Base-by-base conservation (phyloP, 2,329 filamentous ascomycete genomes). In the Dactylellina cionopaga region DNA sequence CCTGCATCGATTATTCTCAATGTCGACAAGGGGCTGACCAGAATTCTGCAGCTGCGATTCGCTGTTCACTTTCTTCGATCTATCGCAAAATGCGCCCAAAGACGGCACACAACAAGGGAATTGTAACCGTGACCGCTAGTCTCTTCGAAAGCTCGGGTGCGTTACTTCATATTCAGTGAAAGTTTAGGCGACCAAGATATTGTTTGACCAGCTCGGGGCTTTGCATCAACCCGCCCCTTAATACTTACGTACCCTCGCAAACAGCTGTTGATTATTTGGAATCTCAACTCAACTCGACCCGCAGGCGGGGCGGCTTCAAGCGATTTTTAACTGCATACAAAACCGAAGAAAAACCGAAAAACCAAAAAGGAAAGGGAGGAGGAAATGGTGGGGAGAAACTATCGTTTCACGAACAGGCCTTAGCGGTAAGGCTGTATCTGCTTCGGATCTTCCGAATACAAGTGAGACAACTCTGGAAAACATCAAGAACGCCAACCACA, bases 351-450 rank as follows among this genome's bases (percentile, higher is more conserved):
- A n/a, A n/a, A n/a, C n/a, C n/a, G n/a, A n/a, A n/a, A n/a, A n/a
- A n/a, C n/a, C n/a, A n/a, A n/a, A n/a, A n/a, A n/a, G n/a, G n/a
- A n/a, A n/a, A n/a, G n/a, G n/a, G n/a, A n/a, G n/a, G n/a, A n/a
- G n/a, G n/a, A n/a, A n/a, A n/a, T n/a, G n/a, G n/a, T n/a, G n/a
- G n/a, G n/a, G n/a, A n/a, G 17, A 25, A 41, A 58, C 25, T 31
- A 17, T 63, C 59, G 51, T 58, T 59, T 64, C 25, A 39, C 19
- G 19, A 47, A 39, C 66, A 64, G 58, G 66, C 58, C 33, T 71
- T 64, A 64, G 66, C 66, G 66, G 66, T 71, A 71, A 64, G 66
- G 66, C 66, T 71, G 66, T 58, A 68, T 68, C 46, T 27, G n/a
- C 44, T 51, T 71, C 66, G 66, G 66, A 47, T 71, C 55, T 71